Evolutionary conservation across 345 rosid species (phyloP).

Genomic region (Hibiscus tridactylites): DNA sequence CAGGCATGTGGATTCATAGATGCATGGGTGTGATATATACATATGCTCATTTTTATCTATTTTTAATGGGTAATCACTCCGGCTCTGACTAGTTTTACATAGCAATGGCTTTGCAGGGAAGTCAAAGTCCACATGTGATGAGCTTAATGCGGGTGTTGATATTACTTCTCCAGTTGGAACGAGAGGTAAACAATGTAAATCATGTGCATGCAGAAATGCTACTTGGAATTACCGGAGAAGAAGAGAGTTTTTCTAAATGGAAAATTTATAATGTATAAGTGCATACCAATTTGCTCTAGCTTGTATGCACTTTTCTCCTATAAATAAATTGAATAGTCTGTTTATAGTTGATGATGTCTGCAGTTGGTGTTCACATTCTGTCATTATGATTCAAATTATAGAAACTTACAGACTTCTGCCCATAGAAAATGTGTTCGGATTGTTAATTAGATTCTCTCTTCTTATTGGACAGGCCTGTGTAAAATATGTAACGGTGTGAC

Average conservation of each 20-base stretch:
- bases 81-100: conserved; percentile 8
- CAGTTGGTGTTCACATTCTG: not conserved
- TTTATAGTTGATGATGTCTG: not conserved
- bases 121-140: conserved; percentile 20
- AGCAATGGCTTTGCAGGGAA: conserved; percentile 28
- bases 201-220: not conserved
- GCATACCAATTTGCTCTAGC: not conserved
- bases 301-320: not conserved
- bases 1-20: not conserved
- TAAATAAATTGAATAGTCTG: not conserved
- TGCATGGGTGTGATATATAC: not conserved
- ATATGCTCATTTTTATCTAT: not conserved
- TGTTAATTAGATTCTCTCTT: not conserved
- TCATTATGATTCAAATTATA: not conserved
- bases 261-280: not conserved
- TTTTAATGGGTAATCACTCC: not conserved
- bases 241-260: not conserved
- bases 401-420: not conserved
- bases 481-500: not conserved
- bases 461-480: not conserved
- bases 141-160: conserved; percentile 12
- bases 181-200: conserved; percentile 21
- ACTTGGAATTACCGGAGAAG: not conserved
- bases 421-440: not conserved
- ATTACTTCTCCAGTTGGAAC: conserved; percentile 17